Conservation (phyloP, 2,329 filamentous ascomycete species). For the Pseudogymnoascus sp. region DNA sequence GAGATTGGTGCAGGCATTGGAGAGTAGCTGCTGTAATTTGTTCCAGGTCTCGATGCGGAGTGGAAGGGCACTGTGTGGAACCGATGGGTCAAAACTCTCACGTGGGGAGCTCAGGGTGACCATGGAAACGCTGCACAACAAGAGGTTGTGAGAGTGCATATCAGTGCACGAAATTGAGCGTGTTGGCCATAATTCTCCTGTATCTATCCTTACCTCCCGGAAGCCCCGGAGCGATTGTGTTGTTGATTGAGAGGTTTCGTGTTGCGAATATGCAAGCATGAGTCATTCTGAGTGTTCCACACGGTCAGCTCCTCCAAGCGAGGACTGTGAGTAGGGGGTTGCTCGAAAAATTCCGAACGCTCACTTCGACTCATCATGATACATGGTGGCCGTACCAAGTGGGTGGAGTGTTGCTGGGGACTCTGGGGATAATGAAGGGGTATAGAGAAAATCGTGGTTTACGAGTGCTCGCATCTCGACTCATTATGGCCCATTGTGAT, state of each 20-base stretch:
- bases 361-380: slow-evolving; percentile 4
- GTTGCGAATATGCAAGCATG: neutral
- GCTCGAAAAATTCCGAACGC: neutral
- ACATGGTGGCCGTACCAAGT: neutral
- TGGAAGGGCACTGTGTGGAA: neutral
- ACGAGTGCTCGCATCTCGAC: neutral
- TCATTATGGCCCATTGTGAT: slow-evolving; percentile 1
- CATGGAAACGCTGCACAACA: no score
- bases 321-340: neutral
- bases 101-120: neutral
- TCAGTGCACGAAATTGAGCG: neutral
- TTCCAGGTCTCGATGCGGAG: neutral
- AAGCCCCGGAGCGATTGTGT: neutral
- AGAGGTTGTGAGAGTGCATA: neutral
- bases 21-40: neutral
- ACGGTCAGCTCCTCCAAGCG: neutral
- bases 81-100: neutral
- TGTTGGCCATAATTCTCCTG: neutral
- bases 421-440: neutral
- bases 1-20: neutral
- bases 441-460: neutral
- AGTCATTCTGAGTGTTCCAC: slow-evolving; percentile 1
- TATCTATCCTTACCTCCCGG: neutral
- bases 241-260: neutral
- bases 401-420: neutral